Evolutionary conservation across 2,329 filamentous ascomycete genomes (phyloP), one percentile per base, ranked within the genome.

Genomic region (Ophiostoma piceae): DNA sequence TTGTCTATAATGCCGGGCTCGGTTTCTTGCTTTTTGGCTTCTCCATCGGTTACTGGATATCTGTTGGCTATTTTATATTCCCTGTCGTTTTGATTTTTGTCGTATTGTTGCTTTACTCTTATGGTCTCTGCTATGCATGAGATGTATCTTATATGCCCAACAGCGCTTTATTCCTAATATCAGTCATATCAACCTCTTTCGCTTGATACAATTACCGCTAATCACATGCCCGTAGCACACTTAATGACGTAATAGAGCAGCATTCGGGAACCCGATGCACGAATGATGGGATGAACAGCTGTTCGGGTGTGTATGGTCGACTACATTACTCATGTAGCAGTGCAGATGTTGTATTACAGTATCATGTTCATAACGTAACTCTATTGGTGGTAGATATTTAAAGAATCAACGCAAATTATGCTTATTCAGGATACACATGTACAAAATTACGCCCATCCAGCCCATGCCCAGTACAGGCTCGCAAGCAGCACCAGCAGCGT

Each of bases 391-490:
- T 12, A 26, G 8, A 26, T 12, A 57, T 11, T 11, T 57, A 26
- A 29, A 26, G 7, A 57, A 57, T 11, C 51, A 57, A 26, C 9
- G 8, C n/a, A 3, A 57, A 22, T 12, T 26, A 57, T 57, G 51
- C n/a, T 4, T 26, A 19, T 5, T 47, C 43, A 47, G 19, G 43
- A 47, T 47, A 8, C 43, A n/a, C 19, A n/a, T 19, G 43, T 47
- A 16, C 11, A 26, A 66, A 41, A 16, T 39, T 47, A 47, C n/a
- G 35, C n/a, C 37, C 65, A 37, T 14, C 62, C 66, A 19, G 67
- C 67, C 68, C 67, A 75, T 41, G 77, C 70, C 82, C 82, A 86
- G 78, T 84, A 87, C 6, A 77, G 76, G 5, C 81, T 80, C 7
- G 82, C 73, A 9, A 80, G 78, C 12, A 84, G 71, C 2, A 80